These are phyloP conservation scores for Monosporozyma siamensis DNA, from an alignment of 805 yeast species.

Conservation along the genomic window DNA sequence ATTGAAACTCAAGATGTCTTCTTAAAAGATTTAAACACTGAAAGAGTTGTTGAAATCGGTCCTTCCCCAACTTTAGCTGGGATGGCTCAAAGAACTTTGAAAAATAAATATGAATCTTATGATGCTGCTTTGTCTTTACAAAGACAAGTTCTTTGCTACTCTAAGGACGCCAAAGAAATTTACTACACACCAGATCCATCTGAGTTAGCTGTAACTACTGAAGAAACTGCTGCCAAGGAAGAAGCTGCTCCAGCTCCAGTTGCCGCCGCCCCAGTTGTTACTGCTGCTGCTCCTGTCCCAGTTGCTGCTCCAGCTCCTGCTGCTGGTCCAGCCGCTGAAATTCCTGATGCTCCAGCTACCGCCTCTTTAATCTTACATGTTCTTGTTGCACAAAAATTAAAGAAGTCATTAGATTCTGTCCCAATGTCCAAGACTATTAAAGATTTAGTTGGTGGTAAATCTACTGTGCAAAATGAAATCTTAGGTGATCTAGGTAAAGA, in stretches of 20 bases:
- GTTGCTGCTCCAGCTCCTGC: conserved; percentile 58
- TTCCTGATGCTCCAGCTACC: conserved; percentile 84
- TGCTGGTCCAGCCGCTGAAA: conserved; percentile 70
- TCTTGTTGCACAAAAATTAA: conserved; percentile 89
- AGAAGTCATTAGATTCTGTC: conserved; percentile 77
- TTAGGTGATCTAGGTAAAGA: conserved; percentile 98
- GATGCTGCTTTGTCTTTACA: conserved; percentile 86
- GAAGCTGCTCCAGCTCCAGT: conserved; percentile 23
- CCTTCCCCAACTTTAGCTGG: conserved; percentile 98
- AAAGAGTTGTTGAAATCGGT: conserved; percentile 96
- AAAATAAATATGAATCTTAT: conserved; percentile 86
- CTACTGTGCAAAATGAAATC: conserved; percentile 97
- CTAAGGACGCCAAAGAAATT: conserved; percentile 92
- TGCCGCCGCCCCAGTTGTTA: conserved; percentile 28
- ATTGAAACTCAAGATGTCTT: conserved; percentile 98
- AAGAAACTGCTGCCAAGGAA: conserved; percentile 25
- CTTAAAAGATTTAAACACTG: conserved; percentile 87
- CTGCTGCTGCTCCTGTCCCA: conserved; percentile 44
- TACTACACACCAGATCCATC: conserved; percentile 83
- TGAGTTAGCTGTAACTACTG: no score
- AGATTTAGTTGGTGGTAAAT: conserved; percentile 96
- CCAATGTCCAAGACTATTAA: conserved; percentile 90
- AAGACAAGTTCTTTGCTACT: conserved; percentile 89
- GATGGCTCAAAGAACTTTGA: conserved; percentile 95
- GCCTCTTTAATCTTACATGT: conserved; percentile 79